Base-by-base conservation (phyloP, 139 green algal genomes). In the Chlorella ohadii region DNA sequence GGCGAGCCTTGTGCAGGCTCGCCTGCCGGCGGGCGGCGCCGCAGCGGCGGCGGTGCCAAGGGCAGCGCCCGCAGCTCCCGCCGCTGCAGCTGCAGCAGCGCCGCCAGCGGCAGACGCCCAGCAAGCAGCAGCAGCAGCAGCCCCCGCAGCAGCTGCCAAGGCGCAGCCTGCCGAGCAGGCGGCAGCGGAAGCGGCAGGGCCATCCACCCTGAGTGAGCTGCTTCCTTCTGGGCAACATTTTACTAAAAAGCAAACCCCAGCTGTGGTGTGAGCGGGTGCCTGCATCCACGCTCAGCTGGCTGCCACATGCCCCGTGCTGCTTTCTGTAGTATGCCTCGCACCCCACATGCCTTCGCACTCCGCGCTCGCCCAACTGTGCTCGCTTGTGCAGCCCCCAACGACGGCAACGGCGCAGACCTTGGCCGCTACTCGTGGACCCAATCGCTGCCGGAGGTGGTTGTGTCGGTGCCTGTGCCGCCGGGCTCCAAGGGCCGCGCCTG, bases 351-450 rank as follows among this genome's bases (percentile, higher is more conserved):
- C n/a, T n/a, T n/a, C n/a, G n/a, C n/a, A n/a, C 23, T 28, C 28
- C 63, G 28, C 63, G 63, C 63, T 16, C 0, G 3, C 27, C 13
- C 31, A 28, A 16, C 3, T 15, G 28, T 20, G n/a, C 38, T 20
- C 47, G 13, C 36, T 57, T 3, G 25, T 38, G n/a, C 78, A 85
- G 78, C 90, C 84, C 96, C 96, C 64, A 99, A 98, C 74, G 36
- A 85, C 1, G 95, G 92, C 47, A 98, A 99, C 79, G 97, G 97
- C 3, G 93, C 92, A 2, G 94, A 98, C 85, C 84, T 96, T 34
- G 91, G 91, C 1, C 81, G 88, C 34, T 99, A 98, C 91, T 92
- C 74, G 33, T 99, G 97, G 97, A 94, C 89, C 3, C 97, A 99
- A 89, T 98, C 96, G 0, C 94, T 99, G 68, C 34, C 57, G 17